Evolutionary conservation across 208 protist species (phyloP), one percentile per base, ranked within the genome.

Genomic region (Strigomonas galati): DNA sequence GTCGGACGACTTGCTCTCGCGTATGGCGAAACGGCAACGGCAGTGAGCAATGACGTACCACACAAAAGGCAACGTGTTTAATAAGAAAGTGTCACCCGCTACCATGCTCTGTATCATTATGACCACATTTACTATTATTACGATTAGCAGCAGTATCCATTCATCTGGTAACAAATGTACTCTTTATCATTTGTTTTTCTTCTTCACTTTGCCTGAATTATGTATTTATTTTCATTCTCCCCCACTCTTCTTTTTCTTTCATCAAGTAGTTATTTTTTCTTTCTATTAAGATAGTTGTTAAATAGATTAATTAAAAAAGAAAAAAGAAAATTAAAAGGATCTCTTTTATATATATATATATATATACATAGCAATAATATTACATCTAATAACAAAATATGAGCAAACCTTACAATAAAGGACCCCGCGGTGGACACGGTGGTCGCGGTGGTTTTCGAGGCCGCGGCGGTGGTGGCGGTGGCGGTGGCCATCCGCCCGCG

Each of bases 1-100:
- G 70, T 76, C 68, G 12, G 80, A 89, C 48, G 59, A 57, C 19
- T 59, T 68, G 14, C 62, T 88, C 21, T 44, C 74, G 32, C 54
- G 67, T 19, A 26, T 79, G 7, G 78, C 81, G 6, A 67, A 69
- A 12, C 67, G 78, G 3, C 32, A 56, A 5, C 74, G 69, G 44
- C 56, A 52, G 46, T 65, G 21, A 37, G 54, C 31, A 5, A 24
- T 59, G 15, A 35, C 26, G 30, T 10, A 40, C 35, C 35, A 40
- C 10, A 62, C 63, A 30, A 51, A 66, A 58, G 27, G 27, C 21
- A 71, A 23, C 21, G 24, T 26, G 21, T 51, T 65, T 17, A 49
- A 12, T 19, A 21, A 30, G 10, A 14, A 62, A 30, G n/a, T 15
- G 52, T 2, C 0, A 17, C 57, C 31, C 59, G 14, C 23, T 49